A percentile compares a stretch with the other conserved stretches of the same genome.
Conservation (phyloP, 2,329 filamentous ascomycete genomes). For the Acrocalymma vagum region DNA sequence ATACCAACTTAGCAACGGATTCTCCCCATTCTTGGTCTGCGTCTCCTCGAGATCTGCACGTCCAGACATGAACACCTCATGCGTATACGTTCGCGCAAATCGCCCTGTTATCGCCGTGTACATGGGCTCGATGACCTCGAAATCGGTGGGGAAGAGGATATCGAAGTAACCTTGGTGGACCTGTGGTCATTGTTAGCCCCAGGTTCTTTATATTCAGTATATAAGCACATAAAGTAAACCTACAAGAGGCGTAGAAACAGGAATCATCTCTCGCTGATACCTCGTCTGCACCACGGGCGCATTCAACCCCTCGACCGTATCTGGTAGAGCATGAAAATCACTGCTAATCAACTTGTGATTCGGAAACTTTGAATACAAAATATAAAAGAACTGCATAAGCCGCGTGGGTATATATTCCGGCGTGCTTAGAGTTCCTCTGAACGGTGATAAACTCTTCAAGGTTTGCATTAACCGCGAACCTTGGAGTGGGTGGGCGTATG, state of each 20-base stretch:
- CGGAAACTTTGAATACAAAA: constrained; percentile 87
- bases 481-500: constrained; percentile 70
- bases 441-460: constrained; percentile 71
- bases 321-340: constrained; percentile 88
- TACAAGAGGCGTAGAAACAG: constrained; percentile 89
- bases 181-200: constrained; percentile 56
- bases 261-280: constrained; percentile 85
- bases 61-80: constrained; percentile 88
- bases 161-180: constrained; percentile 99
- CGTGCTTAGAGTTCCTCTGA: constrained; percentile 77
- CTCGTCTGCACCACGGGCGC: constrained; percentile 96
- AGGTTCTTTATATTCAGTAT: too few relatives aligned
- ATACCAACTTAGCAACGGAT: constrained; percentile 91
- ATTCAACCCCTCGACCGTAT: constrained; percentile 84
- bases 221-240: constrained; percentile 49
- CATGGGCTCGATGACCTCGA: constrained; percentile 86
- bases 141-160: constrained; percentile 97
- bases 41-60: constrained; percentile 95
- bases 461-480: constrained; percentile 64
- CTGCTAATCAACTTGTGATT: constrained; percentile 87
- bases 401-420: constrained; percentile 95
- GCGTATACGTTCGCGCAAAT: constrained; percentile 82
- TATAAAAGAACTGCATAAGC: constrained; percentile 96
- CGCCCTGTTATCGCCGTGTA: constrained; percentile 95
- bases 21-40: constrained; percentile 88